Evolutionary conservation across 1,284 basidiomycete genomes (phyloP).

Genomic region (Sanghuangporus baumii): DNA sequence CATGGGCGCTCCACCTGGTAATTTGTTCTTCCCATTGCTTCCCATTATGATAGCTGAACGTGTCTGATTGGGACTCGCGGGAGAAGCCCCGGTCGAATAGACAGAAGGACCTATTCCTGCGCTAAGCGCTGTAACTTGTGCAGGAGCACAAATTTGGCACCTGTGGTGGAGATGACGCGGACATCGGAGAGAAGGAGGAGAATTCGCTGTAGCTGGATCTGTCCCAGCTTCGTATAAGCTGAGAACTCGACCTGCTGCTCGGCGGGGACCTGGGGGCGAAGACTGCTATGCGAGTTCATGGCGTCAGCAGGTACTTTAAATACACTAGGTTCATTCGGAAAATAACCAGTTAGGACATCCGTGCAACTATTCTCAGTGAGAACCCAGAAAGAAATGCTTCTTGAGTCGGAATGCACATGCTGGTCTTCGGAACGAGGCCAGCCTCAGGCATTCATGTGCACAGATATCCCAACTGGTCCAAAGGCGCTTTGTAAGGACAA

Average conservation of each 20-base stretch:
- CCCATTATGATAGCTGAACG: conserved; percentile 15
- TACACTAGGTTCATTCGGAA: not conserved
- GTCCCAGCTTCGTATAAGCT: conserved; percentile 55
- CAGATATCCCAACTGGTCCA: not conserved
- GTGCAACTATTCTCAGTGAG: not conserved
- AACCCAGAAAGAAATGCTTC: not conserved
- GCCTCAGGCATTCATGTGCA: not conserved
- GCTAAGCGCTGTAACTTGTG: conserved; percentile 30
- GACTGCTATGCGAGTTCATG: not conserved
- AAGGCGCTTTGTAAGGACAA: not conserved
- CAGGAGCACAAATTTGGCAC: conserved; percentile 68
- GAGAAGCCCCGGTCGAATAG: conserved; percentile 10
- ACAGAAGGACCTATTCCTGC: conserved; percentile 9
- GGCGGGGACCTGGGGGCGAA: conserved; percentile 18
- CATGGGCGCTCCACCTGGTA: conserved; percentile 20
- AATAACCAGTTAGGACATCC: not conserved
- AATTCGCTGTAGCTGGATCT: conserved; percentile 56
- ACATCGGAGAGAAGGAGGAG: conserved; percentile 59
- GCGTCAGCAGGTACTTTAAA: not conserved
- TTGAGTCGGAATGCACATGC: not conserved
- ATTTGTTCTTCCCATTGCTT: conserved; percentile 8
- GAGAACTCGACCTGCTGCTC: conserved; percentile 38
- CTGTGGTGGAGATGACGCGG: conserved; percentile 64
- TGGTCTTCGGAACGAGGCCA: not conserved
- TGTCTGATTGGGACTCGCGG: conserved; percentile 11